Base-by-base conservation (phyloP, 345 rosid genomes). In the Murraya paniculata region DNA sequence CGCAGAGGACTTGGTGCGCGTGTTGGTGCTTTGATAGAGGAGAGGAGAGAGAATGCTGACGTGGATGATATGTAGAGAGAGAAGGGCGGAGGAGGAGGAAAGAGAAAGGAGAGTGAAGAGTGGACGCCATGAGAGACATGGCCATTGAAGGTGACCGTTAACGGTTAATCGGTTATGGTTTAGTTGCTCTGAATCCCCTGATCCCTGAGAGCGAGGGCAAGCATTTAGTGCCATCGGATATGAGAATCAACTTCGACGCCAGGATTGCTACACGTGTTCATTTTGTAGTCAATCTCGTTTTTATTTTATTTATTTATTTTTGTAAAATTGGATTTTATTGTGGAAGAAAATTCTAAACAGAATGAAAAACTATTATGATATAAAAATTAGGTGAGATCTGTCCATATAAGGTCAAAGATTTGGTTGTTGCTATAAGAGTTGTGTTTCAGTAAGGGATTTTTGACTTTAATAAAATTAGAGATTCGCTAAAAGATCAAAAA, bases 1-100 rank as follows among this genome's bases (percentile, higher is more conserved):
- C 58, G 56, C 92, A 82, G 73, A 74, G 85, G 77, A 86, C 60
- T 78, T 69, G 83, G 30, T 57, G 22, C 61, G 48, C 8, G 65
- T 3, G 22, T 18, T 30, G 53, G 28, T 58, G 13, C 27, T 59
- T 73, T 6, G 60, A 69, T 33, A 75, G 77, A 35, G 80, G 24
- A 48, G 10, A 70, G 4, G 56, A 69, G 33, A 75, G 65, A 55
- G 80, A 28, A 48, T 14, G 71, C 18, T 55, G 41, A 7, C 70
- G 64, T 8, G 45, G 7, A 9, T 25, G 27, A 45, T 3, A 45
- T 45, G 50, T 4, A 2, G 79, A 74, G 28, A 62, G 64, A 5
- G 56, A 48, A 39, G 67, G 25, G 57, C 48, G 53, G 62, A 2
- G 39, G 76, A 68, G 66, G 16, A 25, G 58, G 75, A 56, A 68